Evolutionary conservation across 345 rosid species (phyloP).

Genomic region (Clarkia xantiana): DNA sequence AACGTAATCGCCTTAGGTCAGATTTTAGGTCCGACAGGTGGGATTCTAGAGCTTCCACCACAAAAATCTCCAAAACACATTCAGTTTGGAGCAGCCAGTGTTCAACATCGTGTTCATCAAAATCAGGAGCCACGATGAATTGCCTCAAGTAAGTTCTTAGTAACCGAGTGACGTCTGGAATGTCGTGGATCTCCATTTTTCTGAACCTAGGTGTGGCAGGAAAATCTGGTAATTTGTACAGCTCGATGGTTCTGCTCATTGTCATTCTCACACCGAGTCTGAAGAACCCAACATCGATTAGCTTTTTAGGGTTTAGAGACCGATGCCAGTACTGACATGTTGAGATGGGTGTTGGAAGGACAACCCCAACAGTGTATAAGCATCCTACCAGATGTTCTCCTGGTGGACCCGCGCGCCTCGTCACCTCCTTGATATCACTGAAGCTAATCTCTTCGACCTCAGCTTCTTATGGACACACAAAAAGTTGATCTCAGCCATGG

Average conservation of each 20-base stretch:
- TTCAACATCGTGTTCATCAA: slow-evolving; percentile 67
- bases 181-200: slow-evolving; percentile 71
- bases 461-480: slow-evolving; percentile 93
- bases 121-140: slow-evolving; percentile 71
- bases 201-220: slow-evolving; percentile 74
- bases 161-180: slow-evolving; percentile 66
- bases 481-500: slow-evolving; percentile 90
- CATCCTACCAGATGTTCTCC: slow-evolving; percentile 92
- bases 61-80: slow-evolving; percentile 60
- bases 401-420: slow-evolving; percentile 81
- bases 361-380: slow-evolving; percentile 79
- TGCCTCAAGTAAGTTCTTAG: slow-evolving; percentile 55
- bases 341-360: slow-evolving; percentile 78
- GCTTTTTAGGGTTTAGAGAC: slow-evolving; percentile 85
- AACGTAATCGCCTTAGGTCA: too few species aligned
- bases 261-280: slow-evolving; percentile 92
- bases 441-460: slow-evolving; percentile 82
- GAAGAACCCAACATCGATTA: slow-evolving; percentile 86
- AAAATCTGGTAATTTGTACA: slow-evolving; percentile 63
- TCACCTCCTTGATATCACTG: slow-evolving; percentile 93
- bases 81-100: slow-evolving; percentile 80
- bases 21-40: too few species aligned
- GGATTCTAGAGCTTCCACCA: slow-evolving; percentile 75
- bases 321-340: slow-evolving; percentile 97
- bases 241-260: slow-evolving; percentile 78